Evolutionary conservation across 176 grass and related monocot genomes (phyloP).

Genomic region (Bothriochloa decipiens): DNA sequence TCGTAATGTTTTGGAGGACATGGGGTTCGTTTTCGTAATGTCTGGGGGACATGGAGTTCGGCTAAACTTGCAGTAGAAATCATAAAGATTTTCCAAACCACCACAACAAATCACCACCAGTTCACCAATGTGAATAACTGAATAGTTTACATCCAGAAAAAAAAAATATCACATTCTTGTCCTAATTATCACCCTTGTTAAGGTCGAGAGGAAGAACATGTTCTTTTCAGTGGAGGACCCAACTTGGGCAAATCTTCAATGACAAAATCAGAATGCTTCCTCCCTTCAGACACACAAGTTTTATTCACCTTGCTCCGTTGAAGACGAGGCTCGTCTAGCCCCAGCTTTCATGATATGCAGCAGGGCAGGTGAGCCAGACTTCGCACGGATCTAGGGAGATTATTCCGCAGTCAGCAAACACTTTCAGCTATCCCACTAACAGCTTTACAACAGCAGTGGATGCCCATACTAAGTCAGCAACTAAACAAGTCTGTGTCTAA

Average conservation of each 20-base stretch:
- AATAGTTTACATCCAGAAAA: too few relatives aligned
- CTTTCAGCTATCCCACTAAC: slow-evolving; percentile 30
- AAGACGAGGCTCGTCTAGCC: neutral
- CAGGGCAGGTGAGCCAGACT: neutral
- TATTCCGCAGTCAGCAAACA: slow-evolving; percentile 28
- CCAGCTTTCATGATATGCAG: neutral
- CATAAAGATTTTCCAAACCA: too few relatives aligned
- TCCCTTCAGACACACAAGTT: neutral
- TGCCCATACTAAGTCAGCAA: slow-evolving; percentile 19
- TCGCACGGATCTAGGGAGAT: neutral
- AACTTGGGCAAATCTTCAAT: neutral
- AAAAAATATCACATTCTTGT: too few relatives aligned
- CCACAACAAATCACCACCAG: too few relatives aligned
- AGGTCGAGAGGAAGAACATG: too few relatives aligned
- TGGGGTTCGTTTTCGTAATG: too few relatives aligned
- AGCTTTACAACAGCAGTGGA: slow-evolving; percentile 42
- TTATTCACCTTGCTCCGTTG: neutral
- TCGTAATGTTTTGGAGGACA: too few relatives aligned
- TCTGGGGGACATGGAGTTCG: too few relatives aligned
- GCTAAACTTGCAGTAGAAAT: too few relatives aligned
- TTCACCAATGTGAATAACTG: neutral
- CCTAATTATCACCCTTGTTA: too few relatives aligned
- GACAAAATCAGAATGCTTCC: neutral
- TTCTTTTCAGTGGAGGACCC: neutral
- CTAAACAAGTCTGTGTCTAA: slow-evolving; percentile 33